Conservation (phyloP, 768 basidiomycete genomes). For the Crassisporium funariophilum region DNA sequence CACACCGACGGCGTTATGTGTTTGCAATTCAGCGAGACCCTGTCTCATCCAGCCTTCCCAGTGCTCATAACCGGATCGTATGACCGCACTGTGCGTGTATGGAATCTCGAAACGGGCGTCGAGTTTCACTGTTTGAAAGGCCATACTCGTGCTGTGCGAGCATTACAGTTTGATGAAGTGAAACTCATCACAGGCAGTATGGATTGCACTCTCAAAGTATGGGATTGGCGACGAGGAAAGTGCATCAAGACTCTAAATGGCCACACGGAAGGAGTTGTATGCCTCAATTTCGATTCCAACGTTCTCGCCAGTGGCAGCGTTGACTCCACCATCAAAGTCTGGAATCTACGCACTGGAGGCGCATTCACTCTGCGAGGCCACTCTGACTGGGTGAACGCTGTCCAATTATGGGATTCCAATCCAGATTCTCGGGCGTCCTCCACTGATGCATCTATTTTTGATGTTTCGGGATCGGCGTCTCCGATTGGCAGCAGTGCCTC, state of each 20-base stretch:
- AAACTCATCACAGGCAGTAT: slow-evolving; percentile 96
- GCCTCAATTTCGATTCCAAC: slow-evolving; percentile 88
- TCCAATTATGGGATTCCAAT: slow-evolving; percentile 86
- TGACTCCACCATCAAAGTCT: slow-evolving; percentile 92
- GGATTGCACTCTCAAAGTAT: slow-evolving; percentile 94
- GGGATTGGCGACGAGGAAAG: slow-evolving; percentile 92
- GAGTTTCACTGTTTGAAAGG: slow-evolving; percentile 84
- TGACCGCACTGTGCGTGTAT: slow-evolving; percentile 91
- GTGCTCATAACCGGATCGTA: slow-evolving; percentile 98
- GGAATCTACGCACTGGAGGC: slow-evolving; percentile 90
- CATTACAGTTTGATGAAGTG: slow-evolving; percentile 93
- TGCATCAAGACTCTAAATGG: slow-evolving; percentile 88
- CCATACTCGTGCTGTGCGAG: slow-evolving; percentile 89
- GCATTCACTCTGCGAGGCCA: slow-evolving; percentile 94
- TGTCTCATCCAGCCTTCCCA: slow-evolving; percentile 83
- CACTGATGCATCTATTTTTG: slow-evolving; percentile 35
- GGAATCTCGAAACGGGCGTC: slow-evolving; percentile 93
- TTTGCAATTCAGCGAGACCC: slow-evolving; percentile 87
- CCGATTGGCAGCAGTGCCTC: slow-evolving; percentile 18
- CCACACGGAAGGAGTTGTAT: slow-evolving; percentile 90
- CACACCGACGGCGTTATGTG: slow-evolving; percentile 98
- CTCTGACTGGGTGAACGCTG: slow-evolving; percentile 94
- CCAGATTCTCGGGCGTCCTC: slow-evolving; percentile 32
- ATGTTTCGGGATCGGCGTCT: slow-evolving; percentile 32
- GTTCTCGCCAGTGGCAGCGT: slow-evolving; percentile 92